phyloP scores from a whole-genome alignment of 2,329 filamentous ascomycete species.

The Aquanectria penicillioides region DNA sequence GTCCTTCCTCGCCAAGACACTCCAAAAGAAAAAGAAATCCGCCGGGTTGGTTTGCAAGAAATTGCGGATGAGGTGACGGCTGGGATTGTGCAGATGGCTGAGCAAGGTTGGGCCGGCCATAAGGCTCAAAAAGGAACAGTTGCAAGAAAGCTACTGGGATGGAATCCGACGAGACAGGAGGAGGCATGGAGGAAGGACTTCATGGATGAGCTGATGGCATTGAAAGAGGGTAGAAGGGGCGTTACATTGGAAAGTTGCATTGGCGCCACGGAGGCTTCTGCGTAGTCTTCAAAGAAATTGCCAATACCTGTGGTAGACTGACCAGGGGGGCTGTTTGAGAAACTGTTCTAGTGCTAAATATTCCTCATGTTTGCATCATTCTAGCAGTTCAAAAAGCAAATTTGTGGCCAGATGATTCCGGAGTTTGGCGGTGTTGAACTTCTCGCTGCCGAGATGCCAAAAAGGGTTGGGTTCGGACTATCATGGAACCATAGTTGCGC shows the following conservation, averaged over 20 bases:
- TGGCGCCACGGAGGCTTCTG: background rate
- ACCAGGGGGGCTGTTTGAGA: too few relatives aligned
- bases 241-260: background rate
- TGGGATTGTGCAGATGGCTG: constrained; percentile 19
- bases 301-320: too few relatives aligned
- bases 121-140: constrained; percentile 14
- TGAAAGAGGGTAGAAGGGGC: background rate
- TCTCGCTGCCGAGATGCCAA: too few relatives aligned
- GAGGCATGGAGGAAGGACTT: background rate
- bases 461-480: too few relatives aligned
- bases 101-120: constrained; percentile 7
- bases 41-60: background rate
- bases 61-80: constrained; percentile 15
- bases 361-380: too few relatives aligned
- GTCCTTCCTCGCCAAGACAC: constrained; percentile 5
- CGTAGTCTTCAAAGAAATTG: too few relatives aligned
- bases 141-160: constrained; percentile 9
- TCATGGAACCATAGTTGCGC: too few relatives aligned
- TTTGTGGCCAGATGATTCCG: too few relatives aligned
- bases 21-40: background rate
- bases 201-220: background rate
- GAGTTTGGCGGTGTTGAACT: too few relatives aligned
- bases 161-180: background rate
- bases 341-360: too few relatives aligned
- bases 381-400: too few relatives aligned